Base-by-base conservation (phyloP, 306 rosid genomes). In the Trifolium subterraneum region DNA sequence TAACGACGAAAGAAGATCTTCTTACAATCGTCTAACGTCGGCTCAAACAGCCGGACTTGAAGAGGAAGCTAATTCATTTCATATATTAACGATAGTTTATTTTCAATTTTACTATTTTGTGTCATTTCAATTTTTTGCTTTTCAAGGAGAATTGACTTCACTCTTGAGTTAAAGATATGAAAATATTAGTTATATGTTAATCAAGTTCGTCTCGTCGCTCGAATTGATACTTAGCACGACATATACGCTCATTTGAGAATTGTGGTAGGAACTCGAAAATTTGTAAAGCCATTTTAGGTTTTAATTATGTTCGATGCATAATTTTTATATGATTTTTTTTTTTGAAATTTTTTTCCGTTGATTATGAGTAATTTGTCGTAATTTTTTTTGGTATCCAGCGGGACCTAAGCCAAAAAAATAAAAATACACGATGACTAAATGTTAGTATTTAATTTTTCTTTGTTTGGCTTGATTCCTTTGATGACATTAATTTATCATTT, bases 11-110 rank as follows among this genome's bases (percentile, higher is more conserved):
- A 78, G 47, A 68, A 90, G 55, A 73, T 8, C 48, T 11, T 27
- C 75, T 22, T 75, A 81, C 71, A 84, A 86, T 71, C 97, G 96
- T 35, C 97, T 90, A 45, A 80, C 70, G 36, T 3, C 82, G 6
- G 20, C 70, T 7, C 96, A 90, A 78, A 83, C 84, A 72, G 62
- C 68, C 2, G 79, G 13, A 14, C 97, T 90, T 10, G 92, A 93
- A 76, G 82, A 66, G 98, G 90, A 77, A 80, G 86, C 73, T 20
- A 5, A 18, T 7, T 25, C 9, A 10, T 55, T 19, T 42, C 16
- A 5, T n/a, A n/a, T n/a, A n/a, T n/a, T n/a, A n/a, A n/a, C n/a
- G n/a, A n/a, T 27, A 1, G 11, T 63, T 38, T 9, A 0, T 9
- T 35, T 63, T 35, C 2, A 25, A 10, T 20, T 23, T 59, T 10